Evolutionary conservation across 78 protist species (phyloP).

Genomic region (Speleostelium caveatum): DNA sequence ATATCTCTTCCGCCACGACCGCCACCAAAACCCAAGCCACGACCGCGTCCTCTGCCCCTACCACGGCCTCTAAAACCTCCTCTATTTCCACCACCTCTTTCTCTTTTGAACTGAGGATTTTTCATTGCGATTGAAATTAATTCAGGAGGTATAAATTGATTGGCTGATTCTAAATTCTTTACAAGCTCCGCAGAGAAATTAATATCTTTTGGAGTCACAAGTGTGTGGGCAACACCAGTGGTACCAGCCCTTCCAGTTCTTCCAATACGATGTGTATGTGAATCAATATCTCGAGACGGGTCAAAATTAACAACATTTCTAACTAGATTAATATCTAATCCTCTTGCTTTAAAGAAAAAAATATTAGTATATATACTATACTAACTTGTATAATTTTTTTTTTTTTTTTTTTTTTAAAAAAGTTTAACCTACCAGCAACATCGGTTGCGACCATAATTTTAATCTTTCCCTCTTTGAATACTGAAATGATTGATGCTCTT

Average conservation of each 20-base stretch:
- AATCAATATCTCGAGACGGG: slow-evolving; percentile 83
- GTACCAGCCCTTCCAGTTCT: slow-evolving; percentile 94
- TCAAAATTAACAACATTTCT: slow-evolving; percentile 91
- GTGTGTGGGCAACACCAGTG: slow-evolving; percentile 84
- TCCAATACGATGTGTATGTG: slow-evolving; percentile 94
- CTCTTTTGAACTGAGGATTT: slow-evolving; percentile 7
- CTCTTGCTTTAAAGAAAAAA: too few relatives aligned
- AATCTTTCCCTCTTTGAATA: slow-evolving; percentile 55
- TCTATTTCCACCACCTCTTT: not conserved
- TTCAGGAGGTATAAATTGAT: slow-evolving; percentile 77
- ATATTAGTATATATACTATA: too few relatives aligned
- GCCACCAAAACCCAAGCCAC: slow-evolving; percentile 13
- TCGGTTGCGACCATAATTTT: slow-evolving; percentile 90
- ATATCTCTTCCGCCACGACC: slow-evolving; percentile 13
- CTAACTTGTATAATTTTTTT: too few relatives aligned
- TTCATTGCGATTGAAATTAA: slow-evolving; percentile 76
- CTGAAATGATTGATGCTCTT: slow-evolving; percentile 32
- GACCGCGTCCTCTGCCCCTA: too few relatives aligned
- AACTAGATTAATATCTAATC: slow-evolving; percentile 84
- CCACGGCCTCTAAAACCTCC: slow-evolving; percentile 29
- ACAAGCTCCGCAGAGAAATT: slow-evolving; percentile 79
- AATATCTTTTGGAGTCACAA: slow-evolving; percentile 65
- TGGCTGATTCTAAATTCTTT: slow-evolving; percentile 49
- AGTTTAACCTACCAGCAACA: too few relatives aligned
- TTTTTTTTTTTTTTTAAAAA: too few relatives aligned